Conservation (phyloP, 495 filamentous ascomycete species). For the Neurospora sp. region DNA sequence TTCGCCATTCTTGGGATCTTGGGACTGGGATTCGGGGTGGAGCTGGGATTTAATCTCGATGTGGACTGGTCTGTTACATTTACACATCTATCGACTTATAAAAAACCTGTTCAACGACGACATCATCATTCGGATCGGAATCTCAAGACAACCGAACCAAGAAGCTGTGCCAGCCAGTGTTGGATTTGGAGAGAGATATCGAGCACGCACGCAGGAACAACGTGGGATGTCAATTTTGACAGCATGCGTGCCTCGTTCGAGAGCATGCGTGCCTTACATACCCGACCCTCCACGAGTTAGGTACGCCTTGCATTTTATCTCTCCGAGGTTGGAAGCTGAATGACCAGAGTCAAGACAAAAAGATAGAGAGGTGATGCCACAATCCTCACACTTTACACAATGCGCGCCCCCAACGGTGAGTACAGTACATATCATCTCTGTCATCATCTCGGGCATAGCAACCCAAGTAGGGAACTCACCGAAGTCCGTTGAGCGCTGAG, state of each 20-base stretch:
- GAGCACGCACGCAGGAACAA: background rate
- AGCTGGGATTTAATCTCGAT: background rate
- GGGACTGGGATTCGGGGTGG: background rate
- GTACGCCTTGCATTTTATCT: background rate
- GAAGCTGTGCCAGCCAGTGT: background rate
- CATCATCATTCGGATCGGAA: background rate
- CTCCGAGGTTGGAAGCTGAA: background rate
- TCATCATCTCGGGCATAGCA: background rate
- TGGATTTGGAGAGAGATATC: background rate
- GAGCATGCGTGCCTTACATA: background rate
- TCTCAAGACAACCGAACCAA: background rate
- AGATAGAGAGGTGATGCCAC: background rate
- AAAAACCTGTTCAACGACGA: background rate
- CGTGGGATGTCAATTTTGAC: background rate
- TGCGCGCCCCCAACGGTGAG: background rate
- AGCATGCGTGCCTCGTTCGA: background rate
- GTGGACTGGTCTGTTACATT: background rate
- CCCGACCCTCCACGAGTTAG: background rate
- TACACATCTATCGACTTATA: background rate
- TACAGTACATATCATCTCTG: background rate
- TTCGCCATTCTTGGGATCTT: background rate
- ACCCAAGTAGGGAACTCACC: background rate
- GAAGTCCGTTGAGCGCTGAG: no score
- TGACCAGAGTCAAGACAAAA: background rate
- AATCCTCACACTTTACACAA: background rate